Percentiles rank a stretch among this genome's conserved stretches.
phyloP scores from a whole-genome alignment of 257 asterid genomes.

The Solanum bukasovii region DNA sequence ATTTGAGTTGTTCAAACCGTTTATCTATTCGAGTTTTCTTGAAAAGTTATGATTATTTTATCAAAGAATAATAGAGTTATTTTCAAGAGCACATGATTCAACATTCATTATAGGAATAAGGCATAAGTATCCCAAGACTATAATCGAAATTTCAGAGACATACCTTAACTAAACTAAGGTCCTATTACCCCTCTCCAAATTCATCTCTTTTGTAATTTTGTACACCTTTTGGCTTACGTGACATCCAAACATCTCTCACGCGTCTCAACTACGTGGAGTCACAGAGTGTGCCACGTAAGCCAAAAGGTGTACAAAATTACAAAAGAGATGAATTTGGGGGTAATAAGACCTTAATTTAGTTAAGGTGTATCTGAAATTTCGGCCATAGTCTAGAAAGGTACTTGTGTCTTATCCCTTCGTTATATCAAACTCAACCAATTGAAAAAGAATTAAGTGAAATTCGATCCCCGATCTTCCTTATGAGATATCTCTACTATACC shows the following conservation, averaged over 20 bases:
- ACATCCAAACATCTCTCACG: not conserved
- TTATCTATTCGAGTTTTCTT: not conserved
- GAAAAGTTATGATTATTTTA: not conserved
- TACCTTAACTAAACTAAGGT: no score
- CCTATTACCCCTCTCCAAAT: not conserved
- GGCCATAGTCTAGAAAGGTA: not conserved
- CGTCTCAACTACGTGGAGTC: not conserved
- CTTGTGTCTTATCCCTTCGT: no score
- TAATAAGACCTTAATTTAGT: no score
- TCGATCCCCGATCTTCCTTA: not conserved
- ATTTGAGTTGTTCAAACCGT: not conserved
- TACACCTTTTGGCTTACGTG: no score
- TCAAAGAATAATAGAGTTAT: no score
- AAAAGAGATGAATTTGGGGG: not conserved
- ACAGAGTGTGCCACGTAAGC: not conserved
- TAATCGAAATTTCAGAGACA: no score
- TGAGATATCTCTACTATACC: not conserved
- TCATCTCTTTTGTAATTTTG: no score
- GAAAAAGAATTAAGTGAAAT: no score
- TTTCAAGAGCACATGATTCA: not conserved
- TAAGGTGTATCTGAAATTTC: no score
- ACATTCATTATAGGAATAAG: not conserved
- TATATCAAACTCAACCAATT: not conserved
- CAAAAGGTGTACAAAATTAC: not conserved
- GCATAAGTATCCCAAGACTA: fast-evolving